Conservation (phyloP, 345 rosid species). For the Salix arbutifolia region DNA sequence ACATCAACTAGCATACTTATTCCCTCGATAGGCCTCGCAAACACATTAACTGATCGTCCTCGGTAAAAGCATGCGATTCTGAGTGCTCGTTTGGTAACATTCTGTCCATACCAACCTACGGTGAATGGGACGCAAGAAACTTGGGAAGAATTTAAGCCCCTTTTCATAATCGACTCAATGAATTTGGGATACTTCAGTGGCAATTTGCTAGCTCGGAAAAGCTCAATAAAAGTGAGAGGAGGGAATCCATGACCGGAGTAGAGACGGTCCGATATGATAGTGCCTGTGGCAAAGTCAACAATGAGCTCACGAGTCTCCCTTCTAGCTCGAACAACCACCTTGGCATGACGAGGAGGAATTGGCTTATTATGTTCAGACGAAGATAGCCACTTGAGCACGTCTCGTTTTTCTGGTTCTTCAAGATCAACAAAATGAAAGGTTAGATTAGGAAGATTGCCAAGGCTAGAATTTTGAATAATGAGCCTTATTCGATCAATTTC, state of each 20-base stretch:
- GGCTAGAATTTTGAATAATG: constrained; percentile 38
- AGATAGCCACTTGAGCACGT: constrained; percentile 51
- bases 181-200: constrained; percentile 47
- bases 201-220: constrained; percentile 40
- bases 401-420: constrained; percentile 65
- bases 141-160: constrained; percentile 54
- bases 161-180: constrained; percentile 32
- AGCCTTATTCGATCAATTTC: constrained; percentile 52
- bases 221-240: constrained; percentile 49
- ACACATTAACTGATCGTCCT: constrained; percentile 57
- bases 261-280: constrained; percentile 32
- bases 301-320: constrained; percentile 49
- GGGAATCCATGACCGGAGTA: constrained; percentile 61
- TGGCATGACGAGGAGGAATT: constrained; percentile 43
- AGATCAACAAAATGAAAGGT: constrained; percentile 64
- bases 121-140: constrained; percentile 67
- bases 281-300: constrained; percentile 37
- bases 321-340: constrained; percentile 49
- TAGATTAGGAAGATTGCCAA: constrained; percentile 38
- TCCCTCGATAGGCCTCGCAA: constrained; percentile 68
- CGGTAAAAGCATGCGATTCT: constrained; percentile 49
- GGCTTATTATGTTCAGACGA: constrained; percentile 7
- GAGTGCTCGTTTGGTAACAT: constrained; percentile 39
- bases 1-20: constrained; percentile 50
- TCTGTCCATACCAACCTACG: constrained; percentile 73